phyloP scores from a whole-genome alignment of 441 rosid genomes.

The Populus hybrid region DNA sequence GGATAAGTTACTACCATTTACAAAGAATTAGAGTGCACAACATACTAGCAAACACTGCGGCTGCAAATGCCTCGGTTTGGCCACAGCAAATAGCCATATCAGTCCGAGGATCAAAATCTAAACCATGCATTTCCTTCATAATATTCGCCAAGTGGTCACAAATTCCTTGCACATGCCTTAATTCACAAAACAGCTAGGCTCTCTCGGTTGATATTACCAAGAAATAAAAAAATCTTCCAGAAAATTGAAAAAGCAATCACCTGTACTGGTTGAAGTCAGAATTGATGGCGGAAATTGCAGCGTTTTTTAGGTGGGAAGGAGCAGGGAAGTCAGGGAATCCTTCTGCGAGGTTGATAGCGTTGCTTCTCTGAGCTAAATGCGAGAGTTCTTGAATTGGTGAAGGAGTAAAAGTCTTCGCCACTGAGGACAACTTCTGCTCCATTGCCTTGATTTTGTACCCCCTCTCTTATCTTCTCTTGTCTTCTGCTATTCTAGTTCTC shows the following conservation, averaged over 20 bases:
- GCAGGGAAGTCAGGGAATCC: slow-evolving; percentile 70
- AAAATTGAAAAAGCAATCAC: slow-evolving; percentile 6
- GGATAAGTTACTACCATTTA: not conserved
- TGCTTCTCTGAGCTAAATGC: slow-evolving; percentile 47
- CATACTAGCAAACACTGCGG: slow-evolving; percentile 47
- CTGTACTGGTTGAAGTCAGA: slow-evolving; percentile 64
- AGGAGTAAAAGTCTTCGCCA: slow-evolving; percentile 44
- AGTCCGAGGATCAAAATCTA: slow-evolving; percentile 43
- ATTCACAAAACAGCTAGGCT: not conserved
- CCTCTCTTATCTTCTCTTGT: not conserved
- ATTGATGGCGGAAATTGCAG: slow-evolving; percentile 56
- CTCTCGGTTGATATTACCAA: not conserved
- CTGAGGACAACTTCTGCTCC: slow-evolving; percentile 43
- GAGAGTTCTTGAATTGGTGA: slow-evolving; percentile 59
- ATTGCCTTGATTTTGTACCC: not conserved
- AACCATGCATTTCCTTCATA: slow-evolving; percentile 39
- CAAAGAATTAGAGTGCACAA: slow-evolving; percentile 3
- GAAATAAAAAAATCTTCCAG: not conserved
- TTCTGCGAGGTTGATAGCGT: slow-evolving; percentile 60
- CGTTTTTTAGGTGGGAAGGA: slow-evolving; percentile 38
- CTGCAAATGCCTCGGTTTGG: slow-evolving; percentile 69
- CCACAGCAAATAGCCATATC: slow-evolving; percentile 66
- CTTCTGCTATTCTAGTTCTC: not conserved
- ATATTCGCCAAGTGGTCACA: slow-evolving; percentile 46
- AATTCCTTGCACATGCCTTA: slow-evolving; percentile 66